Evolutionary conservation across 2,329 filamentous ascomycete genomes (phyloP).

Genomic region (Penicillium sp.): DNA sequence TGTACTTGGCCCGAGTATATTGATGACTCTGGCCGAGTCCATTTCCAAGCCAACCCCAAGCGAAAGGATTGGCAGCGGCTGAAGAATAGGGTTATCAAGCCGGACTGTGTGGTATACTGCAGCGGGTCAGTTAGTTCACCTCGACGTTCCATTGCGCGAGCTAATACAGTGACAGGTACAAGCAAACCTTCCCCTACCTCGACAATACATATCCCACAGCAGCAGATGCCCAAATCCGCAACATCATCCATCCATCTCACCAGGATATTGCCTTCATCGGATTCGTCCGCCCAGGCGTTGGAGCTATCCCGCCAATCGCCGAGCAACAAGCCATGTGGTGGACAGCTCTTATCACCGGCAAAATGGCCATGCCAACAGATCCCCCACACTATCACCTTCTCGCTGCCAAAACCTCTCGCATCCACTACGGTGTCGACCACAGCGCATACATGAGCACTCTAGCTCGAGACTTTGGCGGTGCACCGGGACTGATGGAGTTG

Average conservation of each 20-base stretch:
- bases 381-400: constrained; percentile 22
- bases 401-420: constrained; percentile 18
- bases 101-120: constrained; percentile 24
- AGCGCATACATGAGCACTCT: constrained; percentile 24
- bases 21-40: constrained; percentile 19
- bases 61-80: constrained; percentile 26
- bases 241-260: constrained; percentile 19
- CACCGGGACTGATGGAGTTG: constrained; percentile 17
- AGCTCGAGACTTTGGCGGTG: constrained; percentile 23
- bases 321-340: constrained; percentile 28
- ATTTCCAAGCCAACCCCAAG: constrained; percentile 19
- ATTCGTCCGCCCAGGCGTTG: constrained; percentile 24
- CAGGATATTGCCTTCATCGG: constrained; percentile 25
- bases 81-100: constrained; percentile 17
- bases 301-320: constrained; percentile 25
- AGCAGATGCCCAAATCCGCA: constrained; percentile 21
- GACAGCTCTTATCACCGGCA: constrained; percentile 20
- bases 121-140: constrained; percentile 6
- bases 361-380: constrained; percentile 20
- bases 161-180: constrained; percentile 17
- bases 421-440: constrained; percentile 24
- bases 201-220: constrained; percentile 22
- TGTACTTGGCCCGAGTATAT: constrained; percentile 26
- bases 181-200: constrained; percentile 25
- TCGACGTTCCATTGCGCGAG: neutral